Base-by-base conservation (phyloP, 768 basidiomycete species). In the Pulveroboletus frians region DNA sequence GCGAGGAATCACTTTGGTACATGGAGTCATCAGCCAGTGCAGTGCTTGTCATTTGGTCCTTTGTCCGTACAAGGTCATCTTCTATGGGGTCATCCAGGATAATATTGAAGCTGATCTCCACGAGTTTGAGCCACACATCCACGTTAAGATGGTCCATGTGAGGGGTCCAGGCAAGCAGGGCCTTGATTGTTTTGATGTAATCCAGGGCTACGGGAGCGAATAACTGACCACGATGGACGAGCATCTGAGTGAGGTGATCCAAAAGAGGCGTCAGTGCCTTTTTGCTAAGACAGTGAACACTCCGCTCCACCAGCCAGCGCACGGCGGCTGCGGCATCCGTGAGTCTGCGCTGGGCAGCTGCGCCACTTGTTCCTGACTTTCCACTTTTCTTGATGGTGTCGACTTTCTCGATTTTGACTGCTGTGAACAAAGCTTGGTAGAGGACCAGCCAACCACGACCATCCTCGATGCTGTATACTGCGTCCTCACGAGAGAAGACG, bases 71-170 rank as follows among this genome's bases (percentile, higher is more conserved):
- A 5, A 65, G 56, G 9, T 68, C 56, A 18, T 63, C 55, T 40
- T 70, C 71, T 46, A 69, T 76, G 52, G 65, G 61, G 57, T 88
- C 84, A 10, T 77, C 81, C 5, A 97, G 68, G 20, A 93, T 72
- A 5, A 84, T 78, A 56, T 91, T 89, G 71, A 95, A 92, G 34
- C 77, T 79, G 35, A 90, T 68, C 56, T 82, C 78, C 31, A 86
- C 76, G 38, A 92, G 66, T 30, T 69, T 71, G 26, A 83, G 65
- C 95, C 95, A 98, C 36, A 53, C 69, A 1, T 71, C 69, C 31
- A 76, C 70, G 9, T 80, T 80, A 44, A 94, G 60, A 57, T 85
- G 81, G 38, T 94, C 87, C 47, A 94, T 72, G 67, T 97, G 93
- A 3, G 91, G 84, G 3, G 70, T 63, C 65, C 81, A 85, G 49